phyloP scores from a whole-genome alignment of 495 filamentous ascomycete genomes.

The Aspergillus incahuasiensis region DNA sequence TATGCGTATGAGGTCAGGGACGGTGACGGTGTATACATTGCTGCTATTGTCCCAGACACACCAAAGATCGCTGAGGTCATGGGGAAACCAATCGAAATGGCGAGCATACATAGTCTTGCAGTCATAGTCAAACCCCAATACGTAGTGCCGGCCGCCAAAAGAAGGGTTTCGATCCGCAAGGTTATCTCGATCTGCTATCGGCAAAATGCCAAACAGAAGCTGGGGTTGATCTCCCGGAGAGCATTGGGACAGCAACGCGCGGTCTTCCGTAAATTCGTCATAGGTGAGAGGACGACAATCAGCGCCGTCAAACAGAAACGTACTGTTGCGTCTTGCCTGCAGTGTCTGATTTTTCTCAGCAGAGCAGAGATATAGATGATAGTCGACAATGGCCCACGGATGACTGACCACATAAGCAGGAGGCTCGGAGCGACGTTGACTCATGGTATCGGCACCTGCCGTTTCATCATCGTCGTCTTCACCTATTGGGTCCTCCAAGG shows the following conservation, averaged over 20 bases:
- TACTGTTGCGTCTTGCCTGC: constrained; percentile 14
- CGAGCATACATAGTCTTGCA: constrained; percentile 24
- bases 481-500: neutral
- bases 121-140: constrained; percentile 29
- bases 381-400: constrained; percentile 35
- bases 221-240: constrained; percentile 14
- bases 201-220: constrained; percentile 26
- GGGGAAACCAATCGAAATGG: constrained; percentile 24
- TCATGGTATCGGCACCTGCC: neutral
- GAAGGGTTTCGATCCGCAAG: constrained; percentile 7
- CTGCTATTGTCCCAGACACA: constrained; percentile 28
- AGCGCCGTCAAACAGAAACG: constrained; percentile 22
- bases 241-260: neutral
- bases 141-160: constrained; percentile 19
- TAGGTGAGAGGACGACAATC: constrained; percentile 24
- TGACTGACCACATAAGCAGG: constrained; percentile 18
- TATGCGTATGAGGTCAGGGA: constrained; percentile 16
- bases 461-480: neutral
- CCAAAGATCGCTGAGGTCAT: constrained; percentile 22
- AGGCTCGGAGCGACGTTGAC: constrained; percentile 1
- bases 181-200: constrained; percentile 17
- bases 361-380: constrained; percentile 29
- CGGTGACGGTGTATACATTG: constrained; percentile 19
- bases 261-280: constrained; percentile 18
- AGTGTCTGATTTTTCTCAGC: constrained; percentile 20